A percentile compares a stretch with the other conserved stretches of the same genome.
These are phyloP conservation scores for Lactarius hatsudake DNA, from an alignment of 768 basidiomycete genomes.

Conservation along the genomic window DNA sequence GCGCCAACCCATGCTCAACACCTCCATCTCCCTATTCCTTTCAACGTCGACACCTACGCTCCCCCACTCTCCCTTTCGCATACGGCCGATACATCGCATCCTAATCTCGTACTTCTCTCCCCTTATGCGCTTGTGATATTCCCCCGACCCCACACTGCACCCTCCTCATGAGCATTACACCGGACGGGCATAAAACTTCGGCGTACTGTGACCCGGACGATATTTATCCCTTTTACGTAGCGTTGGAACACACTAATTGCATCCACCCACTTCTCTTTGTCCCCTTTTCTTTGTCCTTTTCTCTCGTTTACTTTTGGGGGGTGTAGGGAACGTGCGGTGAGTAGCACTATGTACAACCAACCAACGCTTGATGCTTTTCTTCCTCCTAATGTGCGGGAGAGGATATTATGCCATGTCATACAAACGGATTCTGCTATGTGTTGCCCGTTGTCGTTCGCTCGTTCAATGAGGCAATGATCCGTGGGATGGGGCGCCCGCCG, in stretches of 20 bases:
- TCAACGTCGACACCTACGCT: neutral
- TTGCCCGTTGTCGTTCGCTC: neutral
- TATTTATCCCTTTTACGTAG: slow-evolving; percentile 11
- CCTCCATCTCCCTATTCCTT: neutral
- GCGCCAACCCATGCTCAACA: neutral
- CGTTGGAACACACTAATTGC: slow-evolving; percentile 14
- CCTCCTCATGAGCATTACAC: neutral
- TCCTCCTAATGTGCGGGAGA: neutral
- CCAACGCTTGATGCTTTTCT: neutral
- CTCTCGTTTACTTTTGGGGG: neutral
- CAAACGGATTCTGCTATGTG: neutral
- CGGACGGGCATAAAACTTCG: slow-evolving; percentile 11
- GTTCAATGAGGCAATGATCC: neutral
- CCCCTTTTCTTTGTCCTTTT: neutral
- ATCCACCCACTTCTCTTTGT: neutral
- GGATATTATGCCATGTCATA: neutral
- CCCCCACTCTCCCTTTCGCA: neutral
- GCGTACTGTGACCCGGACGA: slow-evolving; percentile 1
- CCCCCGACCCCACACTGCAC: neutral
- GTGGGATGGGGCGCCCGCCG: no score
- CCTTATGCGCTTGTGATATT: slow-evolving; percentile 18
- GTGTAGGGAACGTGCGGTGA: neutral
- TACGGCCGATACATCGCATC: slow-evolving; percentile 14
- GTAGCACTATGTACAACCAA: neutral
- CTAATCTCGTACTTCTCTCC: slow-evolving; percentile 7